These are phyloP conservation scores for Amanita rimosa DNA, from an alignment of 768 basidiomycete genomes.

Conservation along the genomic window DNA sequence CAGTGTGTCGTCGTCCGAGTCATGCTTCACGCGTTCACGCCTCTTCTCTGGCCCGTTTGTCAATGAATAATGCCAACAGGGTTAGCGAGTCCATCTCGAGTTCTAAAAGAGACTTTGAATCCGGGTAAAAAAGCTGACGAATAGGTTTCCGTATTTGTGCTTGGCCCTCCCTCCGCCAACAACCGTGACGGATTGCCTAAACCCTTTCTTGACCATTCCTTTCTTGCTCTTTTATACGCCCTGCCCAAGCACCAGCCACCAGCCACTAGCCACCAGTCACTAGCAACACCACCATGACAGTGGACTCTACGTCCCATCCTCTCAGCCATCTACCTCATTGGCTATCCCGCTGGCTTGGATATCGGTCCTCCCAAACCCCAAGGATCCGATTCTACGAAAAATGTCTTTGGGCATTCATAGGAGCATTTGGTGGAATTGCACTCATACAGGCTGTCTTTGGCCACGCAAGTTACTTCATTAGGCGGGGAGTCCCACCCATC, in stretches of 20 bases:
- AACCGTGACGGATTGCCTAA: no score
- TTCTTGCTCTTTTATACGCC: neutral
- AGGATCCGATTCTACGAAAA: conserved; percentile 22
- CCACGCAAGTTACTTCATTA: conserved; percentile 34
- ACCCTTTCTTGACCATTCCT: neutral
- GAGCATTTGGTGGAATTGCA: conserved; percentile 37
- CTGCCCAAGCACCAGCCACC: no score
- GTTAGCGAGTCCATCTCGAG: no score
- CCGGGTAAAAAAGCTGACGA: neutral
- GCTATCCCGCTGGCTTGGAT: conserved; percentile 33
- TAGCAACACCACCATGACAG: neutral
- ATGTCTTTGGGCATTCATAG: conserved; percentile 44
- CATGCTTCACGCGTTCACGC: no score
- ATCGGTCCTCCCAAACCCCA: conserved; percentile 23
- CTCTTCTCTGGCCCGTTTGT: no score
- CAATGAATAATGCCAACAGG: no score
- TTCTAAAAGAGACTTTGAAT: neutral
- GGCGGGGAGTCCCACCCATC: conserved; percentile 32
- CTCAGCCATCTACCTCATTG: conserved; percentile 25
- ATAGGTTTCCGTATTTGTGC: neutral
- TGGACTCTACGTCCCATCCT: conserved; percentile 2
- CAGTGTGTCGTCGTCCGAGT: no score
- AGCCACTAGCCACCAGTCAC: no score
- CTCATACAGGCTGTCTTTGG: conserved; percentile 39
- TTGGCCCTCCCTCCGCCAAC: no score